phyloP scores from a whole-genome alignment of 2,329 filamentous ascomycete genomes.

The Fusarium tanahbumbuense region DNA sequence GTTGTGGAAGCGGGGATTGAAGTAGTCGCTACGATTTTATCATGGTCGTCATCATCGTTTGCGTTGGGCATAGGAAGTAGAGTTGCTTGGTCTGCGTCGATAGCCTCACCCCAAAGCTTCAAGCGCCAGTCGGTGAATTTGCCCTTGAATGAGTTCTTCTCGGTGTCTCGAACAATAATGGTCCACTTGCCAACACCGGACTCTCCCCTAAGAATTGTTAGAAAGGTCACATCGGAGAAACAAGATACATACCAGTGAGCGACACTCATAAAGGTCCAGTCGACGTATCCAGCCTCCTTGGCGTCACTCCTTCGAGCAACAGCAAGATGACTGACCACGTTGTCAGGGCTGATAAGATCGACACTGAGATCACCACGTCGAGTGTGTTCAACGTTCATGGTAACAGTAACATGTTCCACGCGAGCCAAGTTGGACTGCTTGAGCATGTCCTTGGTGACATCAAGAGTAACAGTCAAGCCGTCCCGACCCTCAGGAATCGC shows the following conservation, averaged over 20 bases:
- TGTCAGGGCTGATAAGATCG: conserved; percentile 86
- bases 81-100: conserved; percentile 78
- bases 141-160: conserved; percentile 80
- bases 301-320: conserved; percentile 78
- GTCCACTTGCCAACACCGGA: conserved; percentile 90
- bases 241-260: conserved; percentile 80
- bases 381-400: conserved; percentile 93
- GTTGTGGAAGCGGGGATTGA: conserved; percentile 72
- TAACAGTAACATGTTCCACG: conserved; percentile 94
- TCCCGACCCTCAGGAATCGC: conserved; percentile 85
- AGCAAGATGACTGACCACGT: conserved; percentile 85
- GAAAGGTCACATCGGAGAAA: neutral
- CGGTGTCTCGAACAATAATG: conserved; percentile 86
- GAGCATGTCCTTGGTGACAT: conserved; percentile 84
- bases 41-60: conserved; percentile 85
- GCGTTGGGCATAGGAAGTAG: conserved; percentile 85
- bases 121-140: conserved; percentile 91
- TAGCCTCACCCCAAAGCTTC: conserved; percentile 91
- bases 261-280: conserved; percentile 99
- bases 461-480: conserved; percentile 82
- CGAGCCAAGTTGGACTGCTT: conserved; percentile 84
- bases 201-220: conserved; percentile 76
- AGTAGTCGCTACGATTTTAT: conserved; percentile 66
- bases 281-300: conserved; percentile 76
- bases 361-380: conserved; percentile 92